Evolutionary conservation across 2,329 filamentous ascomycete species (phyloP).

Genomic region (Aspergillus pseudoviridinutans): DNA sequence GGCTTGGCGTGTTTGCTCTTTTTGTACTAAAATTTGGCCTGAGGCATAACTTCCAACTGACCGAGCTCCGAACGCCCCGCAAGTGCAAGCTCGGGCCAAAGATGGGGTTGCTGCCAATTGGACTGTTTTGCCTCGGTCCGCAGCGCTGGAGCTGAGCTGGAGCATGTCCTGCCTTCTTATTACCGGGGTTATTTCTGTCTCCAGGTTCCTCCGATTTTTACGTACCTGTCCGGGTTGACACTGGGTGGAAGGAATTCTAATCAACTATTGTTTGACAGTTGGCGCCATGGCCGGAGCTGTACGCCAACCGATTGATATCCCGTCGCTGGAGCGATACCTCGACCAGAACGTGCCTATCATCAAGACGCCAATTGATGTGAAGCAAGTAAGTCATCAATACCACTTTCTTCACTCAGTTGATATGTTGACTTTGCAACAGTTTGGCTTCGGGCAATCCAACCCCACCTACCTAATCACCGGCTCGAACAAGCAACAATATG

Average conservation of each 20-base stretch:
- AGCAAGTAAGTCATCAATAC: slow-evolving; percentile 62
- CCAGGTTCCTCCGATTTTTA: neutral
- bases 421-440: slow-evolving; percentile 53
- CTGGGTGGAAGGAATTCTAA: neutral
- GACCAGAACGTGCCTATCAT: slow-evolving; percentile 75
- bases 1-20: slow-evolving; percentile 7
- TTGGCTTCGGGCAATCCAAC: slow-evolving; percentile 95
- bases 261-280: neutral
- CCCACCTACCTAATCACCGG: slow-evolving; percentile 90
- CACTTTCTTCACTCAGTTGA: neutral
- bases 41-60: neutral
- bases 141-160: neutral
- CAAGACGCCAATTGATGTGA: slow-evolving; percentile 75
- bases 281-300: slow-evolving; percentile 73
- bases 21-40: slow-evolving; percentile 2
- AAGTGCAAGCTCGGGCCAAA: neutral
- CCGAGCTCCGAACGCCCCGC: neutral
- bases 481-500: slow-evolving; percentile 66
- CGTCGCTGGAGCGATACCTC: slow-evolving; percentile 75
- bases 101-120: neutral
- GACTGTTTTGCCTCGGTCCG: slow-evolving; percentile 7
- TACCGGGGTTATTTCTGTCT: slow-evolving; percentile 4
- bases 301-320: slow-evolving; percentile 83
- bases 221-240: neutral
- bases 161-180: neutral